Evolutionary conservation across 306 rosid species (phyloP).

Genomic region (Datisca glomerata): DNA sequence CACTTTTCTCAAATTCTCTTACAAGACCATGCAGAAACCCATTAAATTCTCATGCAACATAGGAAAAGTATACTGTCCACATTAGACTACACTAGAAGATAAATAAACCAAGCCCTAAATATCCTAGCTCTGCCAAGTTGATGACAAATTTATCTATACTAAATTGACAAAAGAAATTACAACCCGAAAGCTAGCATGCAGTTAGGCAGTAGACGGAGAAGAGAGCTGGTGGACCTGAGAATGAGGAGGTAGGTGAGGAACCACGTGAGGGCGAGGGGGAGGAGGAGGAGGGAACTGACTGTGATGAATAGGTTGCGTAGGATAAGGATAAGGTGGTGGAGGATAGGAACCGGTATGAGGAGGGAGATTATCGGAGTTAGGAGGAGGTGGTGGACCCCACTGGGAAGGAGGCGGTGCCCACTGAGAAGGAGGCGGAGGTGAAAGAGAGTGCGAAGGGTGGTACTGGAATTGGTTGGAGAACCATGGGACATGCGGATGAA

Average conservation of each 20-base stretch:
- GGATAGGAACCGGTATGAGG: slow-evolving; percentile 44
- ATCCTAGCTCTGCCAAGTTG: too few relatives aligned
- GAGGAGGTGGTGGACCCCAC: slow-evolving; percentile 60
- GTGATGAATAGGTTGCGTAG: slow-evolving; percentile 29
- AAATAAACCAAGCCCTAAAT: neutral
- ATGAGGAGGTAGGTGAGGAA: slow-evolving; percentile 35
- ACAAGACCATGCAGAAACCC: neutral
- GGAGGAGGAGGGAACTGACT: slow-evolving; percentile 45
- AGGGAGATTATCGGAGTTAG: slow-evolving; percentile 22
- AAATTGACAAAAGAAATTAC: neutral
- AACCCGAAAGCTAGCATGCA: slow-evolving; percentile 15
- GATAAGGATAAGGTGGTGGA: slow-evolving; percentile 34
- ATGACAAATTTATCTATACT: neutral
- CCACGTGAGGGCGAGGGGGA: slow-evolving; percentile 36
- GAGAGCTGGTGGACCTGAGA: slow-evolving; percentile 58
- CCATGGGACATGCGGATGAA: slow-evolving; percentile 59
- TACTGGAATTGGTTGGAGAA: slow-evolving; percentile 64
- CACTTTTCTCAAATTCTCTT: neutral
- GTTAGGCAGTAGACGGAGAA: too few relatives aligned
- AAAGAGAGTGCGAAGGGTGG: slow-evolving; percentile 34
- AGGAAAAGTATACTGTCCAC: neutral
- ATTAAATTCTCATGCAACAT: neutral
- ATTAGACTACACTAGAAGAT: too few relatives aligned
- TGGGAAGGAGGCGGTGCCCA: slow-evolving; percentile 57
- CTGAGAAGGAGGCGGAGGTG: slow-evolving; percentile 62